Evolutionary conservation across 2,329 filamentous ascomycete genomes (phyloP).

Genomic region (Rutstroemia sp.): DNA sequence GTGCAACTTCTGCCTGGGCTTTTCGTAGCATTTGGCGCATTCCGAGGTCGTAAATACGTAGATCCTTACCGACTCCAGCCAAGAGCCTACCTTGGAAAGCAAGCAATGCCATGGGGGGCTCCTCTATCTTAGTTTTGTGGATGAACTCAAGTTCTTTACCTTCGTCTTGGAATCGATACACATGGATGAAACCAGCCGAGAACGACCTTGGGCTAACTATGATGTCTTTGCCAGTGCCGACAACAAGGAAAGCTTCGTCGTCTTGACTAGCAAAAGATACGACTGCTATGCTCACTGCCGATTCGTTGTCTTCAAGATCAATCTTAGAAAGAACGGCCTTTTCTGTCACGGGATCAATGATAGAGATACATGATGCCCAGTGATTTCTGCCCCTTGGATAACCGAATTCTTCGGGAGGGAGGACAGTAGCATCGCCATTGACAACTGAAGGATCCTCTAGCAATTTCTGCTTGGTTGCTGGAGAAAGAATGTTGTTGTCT

Average conservation of each 20-base stretch:
- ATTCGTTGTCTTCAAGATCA: constrained; percentile 83
- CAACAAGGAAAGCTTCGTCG: constrained; percentile 82
- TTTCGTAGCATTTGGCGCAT: constrained; percentile 91
- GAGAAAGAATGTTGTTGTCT: constrained; percentile 84
- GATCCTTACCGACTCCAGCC: constrained; percentile 73
- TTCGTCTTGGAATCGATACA: constrained; percentile 82
- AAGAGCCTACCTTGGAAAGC: constrained; percentile 85
- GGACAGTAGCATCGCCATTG: constrained; percentile 63
- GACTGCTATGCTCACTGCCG: constrained; percentile 76
- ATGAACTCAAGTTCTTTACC: constrained; percentile 90
- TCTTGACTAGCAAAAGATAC: constrained; percentile 85
- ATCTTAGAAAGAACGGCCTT: constrained; percentile 71
- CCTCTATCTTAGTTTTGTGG: constrained; percentile 89
- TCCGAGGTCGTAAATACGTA: constrained; percentile 88
- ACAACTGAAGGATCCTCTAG: constrained; percentile 62
- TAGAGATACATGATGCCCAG: constrained; percentile 93
- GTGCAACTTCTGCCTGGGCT: constrained; percentile 69
- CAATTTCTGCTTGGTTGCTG: constrained; percentile 67
- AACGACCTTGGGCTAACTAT: constrained; percentile 68
- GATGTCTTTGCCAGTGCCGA: constrained; percentile 91
- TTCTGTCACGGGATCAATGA: constrained; percentile 74
- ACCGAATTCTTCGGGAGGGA: constrained; percentile 79
- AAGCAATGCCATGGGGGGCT: constrained; percentile 84
- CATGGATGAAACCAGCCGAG: constrained; percentile 77
- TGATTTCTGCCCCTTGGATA: constrained; percentile 76